Evolutionary conservation across 1,284 basidiomycete species (phyloP).

Genomic region (Fomes fomentarius): DNA sequence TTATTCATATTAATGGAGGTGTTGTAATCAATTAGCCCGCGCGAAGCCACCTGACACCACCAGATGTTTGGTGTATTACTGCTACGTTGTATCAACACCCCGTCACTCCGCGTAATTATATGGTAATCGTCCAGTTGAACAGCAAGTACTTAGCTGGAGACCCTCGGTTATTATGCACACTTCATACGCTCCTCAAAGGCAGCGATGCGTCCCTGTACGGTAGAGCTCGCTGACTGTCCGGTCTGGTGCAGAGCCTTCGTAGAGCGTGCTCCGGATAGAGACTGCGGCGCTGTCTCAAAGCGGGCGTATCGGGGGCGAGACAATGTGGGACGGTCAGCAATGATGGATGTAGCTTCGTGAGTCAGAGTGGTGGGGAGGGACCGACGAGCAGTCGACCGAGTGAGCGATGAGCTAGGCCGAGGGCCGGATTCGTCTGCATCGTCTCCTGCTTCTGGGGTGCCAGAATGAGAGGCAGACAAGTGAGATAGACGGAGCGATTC

Average conservation of each 20-base stretch:
- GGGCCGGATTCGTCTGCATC: not conserved
- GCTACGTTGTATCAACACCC: too few relatives aligned
- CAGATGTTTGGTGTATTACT: too few relatives aligned
- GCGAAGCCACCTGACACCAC: too few relatives aligned
- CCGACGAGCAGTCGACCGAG: not conserved
- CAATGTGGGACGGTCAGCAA: not conserved
- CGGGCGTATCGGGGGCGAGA: not conserved
- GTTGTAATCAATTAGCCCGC: slow-evolving; percentile 37
- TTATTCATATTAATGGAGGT: slow-evolving; percentile 43
- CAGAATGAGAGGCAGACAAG: not conserved
- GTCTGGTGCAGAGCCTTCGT: slow-evolving; percentile 5
- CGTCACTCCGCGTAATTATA: too few relatives aligned
- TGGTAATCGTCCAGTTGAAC: too few relatives aligned
- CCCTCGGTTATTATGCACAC: slow-evolving; percentile 4
- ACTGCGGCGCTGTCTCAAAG: not conserved
- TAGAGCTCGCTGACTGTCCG: slow-evolving; percentile 14
- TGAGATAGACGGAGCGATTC: slow-evolving; percentile 12
- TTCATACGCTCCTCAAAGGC: slow-evolving; percentile 27
- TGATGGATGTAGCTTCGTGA: not conserved
- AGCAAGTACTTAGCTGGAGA: too few relatives aligned
- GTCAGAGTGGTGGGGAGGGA: not conserved
- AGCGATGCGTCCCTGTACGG: slow-evolving; percentile 28
- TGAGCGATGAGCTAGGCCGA: not conserved
- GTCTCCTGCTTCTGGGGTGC: not conserved
- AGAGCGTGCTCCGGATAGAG: slow-evolving; percentile 1